Base-by-base conservation (phyloP, 2,329 filamentous ascomycete genomes). In the Fusarium fracticaudum region DNA sequence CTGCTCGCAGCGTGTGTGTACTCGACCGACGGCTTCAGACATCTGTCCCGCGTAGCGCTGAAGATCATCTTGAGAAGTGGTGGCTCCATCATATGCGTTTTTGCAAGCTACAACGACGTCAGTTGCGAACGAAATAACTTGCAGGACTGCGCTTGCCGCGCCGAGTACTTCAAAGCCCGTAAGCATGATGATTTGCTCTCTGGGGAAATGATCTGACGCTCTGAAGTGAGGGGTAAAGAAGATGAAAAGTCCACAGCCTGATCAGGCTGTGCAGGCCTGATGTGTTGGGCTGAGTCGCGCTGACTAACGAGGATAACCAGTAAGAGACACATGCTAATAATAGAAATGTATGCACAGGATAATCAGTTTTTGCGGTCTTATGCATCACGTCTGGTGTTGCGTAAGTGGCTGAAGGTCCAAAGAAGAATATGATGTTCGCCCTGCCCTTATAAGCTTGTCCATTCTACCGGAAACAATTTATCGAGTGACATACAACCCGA, bases 61-160 rank as follows among this genome's bases (percentile, higher is more conserved):
- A 3, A 75, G 63, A 2, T 64, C 61, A 6, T 72, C 33, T 5
- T 71, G 5, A 0, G 31, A 13, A 2, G 65, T 68, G 2, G 54
- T 57, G 0, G 31, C 40, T 6, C 71, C 73, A 10, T 72, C 47
- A 2, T 73, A 75, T 1, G 67, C 47, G 0, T 62, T 53, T 5
- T 67, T 65, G 9, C 71, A 75, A 0, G 40, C 33, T 9, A n/a
- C 26, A 5, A 12, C 8, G 1, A 68, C 4, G 4, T 58, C 62
- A 8, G 22, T n/a, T 2, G 73, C 66, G 7, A 71, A 70, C 1
- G 69, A 66, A 3, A 72, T 66, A 4, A 74, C 54, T 53, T 75
- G 72, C 4, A 75, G 20, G 0, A 75, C 58, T 9, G 69, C 72
- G 26, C 73, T 74, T 0, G 69, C 73, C 0, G 64, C 67, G 5